Conservation (phyloP, 2,329 filamentous ascomycete genomes). For the Pseudodiploospora longispora region DNA sequence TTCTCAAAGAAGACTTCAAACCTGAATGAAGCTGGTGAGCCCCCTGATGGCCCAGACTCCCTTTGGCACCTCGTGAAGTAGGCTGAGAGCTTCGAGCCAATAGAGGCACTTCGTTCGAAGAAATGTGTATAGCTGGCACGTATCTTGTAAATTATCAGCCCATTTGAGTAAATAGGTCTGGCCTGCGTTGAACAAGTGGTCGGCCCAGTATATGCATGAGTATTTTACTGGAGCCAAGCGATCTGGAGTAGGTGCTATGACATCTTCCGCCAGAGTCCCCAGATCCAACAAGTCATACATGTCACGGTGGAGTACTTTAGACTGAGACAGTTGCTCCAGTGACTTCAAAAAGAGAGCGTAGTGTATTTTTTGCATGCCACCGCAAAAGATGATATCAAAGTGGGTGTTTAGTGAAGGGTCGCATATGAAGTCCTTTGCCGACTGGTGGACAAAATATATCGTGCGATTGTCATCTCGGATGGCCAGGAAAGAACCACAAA, state of each 20-base stretch:
- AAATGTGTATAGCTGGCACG: slow-evolving; percentile 21
- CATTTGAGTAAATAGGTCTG: too few species aligned
- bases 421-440: slow-evolving; percentile 34
- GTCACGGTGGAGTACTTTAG: not conserved
- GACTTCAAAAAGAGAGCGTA: slow-evolving; percentile 2
- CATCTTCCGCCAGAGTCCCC: slow-evolving; percentile 1
- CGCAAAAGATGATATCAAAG: slow-evolving; percentile 17
- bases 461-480: slow-evolving; percentile 14
- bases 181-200: slow-evolving; percentile 11
- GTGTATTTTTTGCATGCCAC: slow-evolving; percentile 7
- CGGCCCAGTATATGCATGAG: slow-evolving; percentile 15
- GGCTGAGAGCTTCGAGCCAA: slow-evolving; percentile 35
- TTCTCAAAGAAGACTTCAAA: not conserved
- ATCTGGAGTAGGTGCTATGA: slow-evolving; percentile 5
- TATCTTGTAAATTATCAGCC: slow-evolving; percentile 11
- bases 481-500: slow-evolving; percentile 33
- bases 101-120: slow-evolving; percentile 28
- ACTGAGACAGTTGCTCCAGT: slow-evolving; percentile 6
- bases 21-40: slow-evolving; percentile 6
- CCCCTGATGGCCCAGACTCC: slow-evolving; percentile 9
- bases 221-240: slow-evolving; percentile 11
- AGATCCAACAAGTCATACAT: slow-evolving; percentile 19
- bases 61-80: slow-evolving; percentile 18
- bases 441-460: slow-evolving; percentile 34
- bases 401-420: slow-evolving; percentile 9